phyloP scores from a whole-genome alignment of 768 basidiomycete genomes.

The Polyporus arcularius region DNA sequence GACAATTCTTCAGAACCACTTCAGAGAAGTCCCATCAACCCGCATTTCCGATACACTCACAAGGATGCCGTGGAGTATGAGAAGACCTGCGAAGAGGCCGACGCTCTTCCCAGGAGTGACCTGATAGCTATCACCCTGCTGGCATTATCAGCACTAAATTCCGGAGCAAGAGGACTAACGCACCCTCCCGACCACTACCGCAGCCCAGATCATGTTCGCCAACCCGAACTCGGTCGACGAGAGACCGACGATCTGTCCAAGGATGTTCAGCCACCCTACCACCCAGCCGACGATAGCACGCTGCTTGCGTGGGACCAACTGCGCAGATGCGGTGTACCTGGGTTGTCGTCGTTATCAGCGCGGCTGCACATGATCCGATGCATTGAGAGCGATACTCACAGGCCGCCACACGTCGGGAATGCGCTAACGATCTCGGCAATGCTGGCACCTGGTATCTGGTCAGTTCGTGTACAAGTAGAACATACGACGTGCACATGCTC shows the following conservation, averaged over 20 bases:
- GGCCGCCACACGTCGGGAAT: constrained; percentile 72
- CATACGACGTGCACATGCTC: no score
- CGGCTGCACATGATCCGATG: background rate
- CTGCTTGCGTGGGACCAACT: constrained; percentile 62
- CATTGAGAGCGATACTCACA: constrained; percentile 41
- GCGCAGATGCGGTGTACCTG: constrained; percentile 82
- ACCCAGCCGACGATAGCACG: constrained; percentile 76
- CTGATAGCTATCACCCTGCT: constrained; percentile 56
- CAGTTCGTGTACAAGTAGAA: background rate
- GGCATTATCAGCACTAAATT: constrained; percentile 9
- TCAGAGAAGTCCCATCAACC: background rate
- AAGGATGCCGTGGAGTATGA: constrained; percentile 76
- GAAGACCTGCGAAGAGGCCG: constrained; percentile 73
- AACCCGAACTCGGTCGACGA: constrained; percentile 87
- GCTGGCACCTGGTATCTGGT: constrained; percentile 43
- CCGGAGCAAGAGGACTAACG: constrained; percentile 17
- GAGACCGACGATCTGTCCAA: constrained; percentile 84
- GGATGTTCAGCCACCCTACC: constrained; percentile 83
- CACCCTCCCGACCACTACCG: constrained; percentile 61
- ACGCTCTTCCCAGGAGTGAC: constrained; percentile 74
- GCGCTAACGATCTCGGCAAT: constrained; percentile 81
- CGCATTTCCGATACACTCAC: constrained; percentile 34
- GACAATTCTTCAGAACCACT: constrained; percentile 52
- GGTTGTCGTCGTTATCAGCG: background rate
- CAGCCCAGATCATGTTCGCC: constrained; percentile 78